Evolutionary conservation across 2,329 filamentous ascomycete species (phyloP).

Genomic region (Beauveria australis): DNA sequence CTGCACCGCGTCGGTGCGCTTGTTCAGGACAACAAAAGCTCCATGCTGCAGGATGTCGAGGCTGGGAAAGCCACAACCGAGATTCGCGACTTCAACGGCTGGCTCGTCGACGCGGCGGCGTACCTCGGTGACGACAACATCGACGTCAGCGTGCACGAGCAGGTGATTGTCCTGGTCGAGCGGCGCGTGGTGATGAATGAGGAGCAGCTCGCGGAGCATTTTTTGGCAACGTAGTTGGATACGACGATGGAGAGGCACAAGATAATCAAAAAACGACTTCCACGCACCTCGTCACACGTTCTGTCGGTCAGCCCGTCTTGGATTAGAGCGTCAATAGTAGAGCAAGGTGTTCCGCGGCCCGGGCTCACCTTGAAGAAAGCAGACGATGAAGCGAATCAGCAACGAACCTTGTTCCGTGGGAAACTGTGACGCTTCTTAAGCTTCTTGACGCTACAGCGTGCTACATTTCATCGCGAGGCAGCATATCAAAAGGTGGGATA

Average conservation of each 20-base stretch:
- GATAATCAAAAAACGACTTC: too few relatives aligned
- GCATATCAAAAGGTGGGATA: not conserved
- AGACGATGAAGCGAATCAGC: too few relatives aligned
- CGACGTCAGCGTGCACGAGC: slow-evolving; percentile 30
- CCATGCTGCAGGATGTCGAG: slow-evolving; percentile 53
- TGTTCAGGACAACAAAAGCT: slow-evolving; percentile 48
- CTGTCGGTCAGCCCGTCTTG: not conserved
- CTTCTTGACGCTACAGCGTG: not conserved
- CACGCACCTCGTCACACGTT: not conserved
- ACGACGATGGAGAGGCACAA: not conserved
- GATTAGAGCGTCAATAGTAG: not conserved
- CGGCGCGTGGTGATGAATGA: slow-evolving; percentile 23
- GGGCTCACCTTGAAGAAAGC: too few relatives aligned
- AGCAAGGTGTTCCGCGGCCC: too few relatives aligned
- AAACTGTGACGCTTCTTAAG: not conserved
- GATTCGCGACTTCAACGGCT: slow-evolving; percentile 52
- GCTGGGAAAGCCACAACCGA: slow-evolving; percentile 43
- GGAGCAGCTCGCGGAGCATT: slow-evolving; percentile 24
- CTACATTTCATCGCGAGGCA: not conserved
- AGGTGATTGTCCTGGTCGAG: slow-evolving; percentile 36
- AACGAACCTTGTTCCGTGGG: not conserved
- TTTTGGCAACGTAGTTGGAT: slow-evolving; percentile 15
- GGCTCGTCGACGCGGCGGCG: slow-evolving; percentile 40
- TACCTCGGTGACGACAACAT: slow-evolving; percentile 23
- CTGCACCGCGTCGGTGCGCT: slow-evolving; percentile 39